phyloP scores from a whole-genome alignment of 129 eudicot genomes.

The Helianthus tuberosus region DNA sequence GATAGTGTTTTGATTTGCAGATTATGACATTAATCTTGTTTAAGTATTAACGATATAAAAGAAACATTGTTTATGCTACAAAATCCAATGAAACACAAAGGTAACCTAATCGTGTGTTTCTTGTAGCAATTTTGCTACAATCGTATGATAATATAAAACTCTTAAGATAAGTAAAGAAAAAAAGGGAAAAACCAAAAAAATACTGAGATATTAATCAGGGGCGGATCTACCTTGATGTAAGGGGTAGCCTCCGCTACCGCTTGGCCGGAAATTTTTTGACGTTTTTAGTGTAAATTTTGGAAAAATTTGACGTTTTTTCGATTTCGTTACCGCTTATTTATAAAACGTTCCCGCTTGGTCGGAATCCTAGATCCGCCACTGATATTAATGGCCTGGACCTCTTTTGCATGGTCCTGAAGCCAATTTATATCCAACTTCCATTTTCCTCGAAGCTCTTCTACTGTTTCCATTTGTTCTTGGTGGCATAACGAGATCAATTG shows the following conservation, averaged over 20 bases:
- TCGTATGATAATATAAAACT: too few species aligned
- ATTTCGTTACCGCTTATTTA: too few species aligned
- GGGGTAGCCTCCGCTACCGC: too few species aligned
- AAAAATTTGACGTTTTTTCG: too few species aligned
- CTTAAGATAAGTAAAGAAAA: background rate
- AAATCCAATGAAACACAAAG: background rate
- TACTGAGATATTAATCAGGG: background rate
- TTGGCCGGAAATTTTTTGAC: too few species aligned
- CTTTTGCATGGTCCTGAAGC: constrained; percentile 27
- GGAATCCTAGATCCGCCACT: too few species aligned
- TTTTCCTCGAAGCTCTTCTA: background rate
- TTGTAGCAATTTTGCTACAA: constrained; percentile 10
- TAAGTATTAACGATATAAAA: background rate
- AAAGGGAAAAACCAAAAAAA: background rate
- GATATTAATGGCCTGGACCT: constrained; percentile 20
- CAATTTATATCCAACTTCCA: constrained; percentile 1
- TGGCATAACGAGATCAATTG: background rate
- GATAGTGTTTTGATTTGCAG: too few species aligned
- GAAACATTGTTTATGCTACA: background rate
- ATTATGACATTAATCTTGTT: background rate
- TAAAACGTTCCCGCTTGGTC: too few species aligned
- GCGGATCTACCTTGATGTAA: too few species aligned
- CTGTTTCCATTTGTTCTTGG: background rate
- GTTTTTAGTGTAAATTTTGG: too few species aligned
- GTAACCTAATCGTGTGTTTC: background rate